Conservation (phyloP, 2,329 filamentous ascomycete genomes). For the Aspergillus awamori region DNA sequence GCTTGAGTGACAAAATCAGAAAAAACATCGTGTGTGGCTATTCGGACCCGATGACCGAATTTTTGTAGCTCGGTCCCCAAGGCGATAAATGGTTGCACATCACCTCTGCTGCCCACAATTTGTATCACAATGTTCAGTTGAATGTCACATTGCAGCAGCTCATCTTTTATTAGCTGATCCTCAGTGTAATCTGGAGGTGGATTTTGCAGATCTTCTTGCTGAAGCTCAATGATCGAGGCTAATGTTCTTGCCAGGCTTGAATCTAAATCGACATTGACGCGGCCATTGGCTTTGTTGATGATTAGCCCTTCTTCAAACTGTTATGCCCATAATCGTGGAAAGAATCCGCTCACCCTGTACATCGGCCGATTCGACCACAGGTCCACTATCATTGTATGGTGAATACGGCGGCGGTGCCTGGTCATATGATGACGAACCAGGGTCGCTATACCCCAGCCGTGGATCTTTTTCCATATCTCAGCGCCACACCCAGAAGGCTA, state of each 20-base stretch:
- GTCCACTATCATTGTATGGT: background rate
- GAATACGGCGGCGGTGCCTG: constrained; percentile 8
- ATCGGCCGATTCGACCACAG: constrained; percentile 1
- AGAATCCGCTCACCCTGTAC: constrained; percentile 8
- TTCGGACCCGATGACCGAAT: constrained; percentile 58
- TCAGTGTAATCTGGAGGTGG: constrained; percentile 24
- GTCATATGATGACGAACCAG: background rate
- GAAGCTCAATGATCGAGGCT: constrained; percentile 25
- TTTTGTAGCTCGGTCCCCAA: constrained; percentile 55
- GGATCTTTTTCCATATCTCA: background rate
- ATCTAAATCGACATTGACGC: constrained; percentile 28
- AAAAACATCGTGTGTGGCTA: constrained; percentile 61
- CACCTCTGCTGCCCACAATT: constrained; percentile 59
- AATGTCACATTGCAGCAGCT: constrained; percentile 16
- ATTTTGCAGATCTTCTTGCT: constrained; percentile 21
- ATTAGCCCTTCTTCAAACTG: background rate
- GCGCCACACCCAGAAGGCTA: background rate
- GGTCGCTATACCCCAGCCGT: background rate
- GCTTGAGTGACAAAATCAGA: constrained; percentile 56
- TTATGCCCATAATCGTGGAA: background rate
- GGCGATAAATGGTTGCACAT: constrained; percentile 63
- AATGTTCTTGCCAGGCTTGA: constrained; percentile 28
- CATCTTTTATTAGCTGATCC: background rate
- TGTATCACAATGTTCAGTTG: constrained; percentile 59
- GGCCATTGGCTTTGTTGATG: constrained; percentile 22